Percentiles rank a stretch among this genome's conserved stretches.
phyloP scores from a whole-genome alignment of 2,329 filamentous ascomycete species.

The Neopestalotiopsis sp. region DNA sequence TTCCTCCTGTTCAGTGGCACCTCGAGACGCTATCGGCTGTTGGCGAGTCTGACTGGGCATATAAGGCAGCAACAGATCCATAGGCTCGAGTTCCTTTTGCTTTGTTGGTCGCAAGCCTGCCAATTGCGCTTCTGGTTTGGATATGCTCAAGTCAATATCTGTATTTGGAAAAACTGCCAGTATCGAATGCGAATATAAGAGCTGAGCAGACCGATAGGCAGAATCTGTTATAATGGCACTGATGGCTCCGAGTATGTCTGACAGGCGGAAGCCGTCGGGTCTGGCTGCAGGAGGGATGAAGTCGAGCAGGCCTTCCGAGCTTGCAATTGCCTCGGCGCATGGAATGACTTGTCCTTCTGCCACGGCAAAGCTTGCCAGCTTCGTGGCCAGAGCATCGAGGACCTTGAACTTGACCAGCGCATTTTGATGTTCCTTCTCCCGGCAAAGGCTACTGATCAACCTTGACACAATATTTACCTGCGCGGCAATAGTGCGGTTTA shows the following conservation, averaged over 20 bases:
- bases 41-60: constrained; percentile 47
- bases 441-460: constrained; percentile 66
- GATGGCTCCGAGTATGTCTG: constrained; percentile 78
- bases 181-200: constrained; percentile 72
- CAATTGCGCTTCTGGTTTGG: constrained; percentile 56
- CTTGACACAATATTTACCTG: constrained; percentile 66
- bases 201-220: constrained; percentile 75
- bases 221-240: constrained; percentile 80
- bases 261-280: constrained; percentile 59
- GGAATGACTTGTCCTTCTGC: constrained; percentile 73
- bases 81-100: constrained; percentile 54
- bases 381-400: constrained; percentile 78
- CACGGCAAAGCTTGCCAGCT: constrained; percentile 74
- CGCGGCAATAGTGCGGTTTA: constrained; percentile 58
- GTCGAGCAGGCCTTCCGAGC: constrained; percentile 59
- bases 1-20: constrained; percentile 28
- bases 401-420: constrained; percentile 75
- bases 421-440: constrained; percentile 72
- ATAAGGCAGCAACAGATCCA: constrained; percentile 70
- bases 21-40: constrained; percentile 23
- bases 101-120: constrained; percentile 54
- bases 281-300: constrained; percentile 68
- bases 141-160: constrained; percentile 55
- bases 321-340: constrained; percentile 60
- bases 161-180: constrained; percentile 71